These are phyloP conservation scores for Pleurotus pulmonarius DNA, from an alignment of 768 basidiomycete genomes.

Conservation along the genomic window DNA sequence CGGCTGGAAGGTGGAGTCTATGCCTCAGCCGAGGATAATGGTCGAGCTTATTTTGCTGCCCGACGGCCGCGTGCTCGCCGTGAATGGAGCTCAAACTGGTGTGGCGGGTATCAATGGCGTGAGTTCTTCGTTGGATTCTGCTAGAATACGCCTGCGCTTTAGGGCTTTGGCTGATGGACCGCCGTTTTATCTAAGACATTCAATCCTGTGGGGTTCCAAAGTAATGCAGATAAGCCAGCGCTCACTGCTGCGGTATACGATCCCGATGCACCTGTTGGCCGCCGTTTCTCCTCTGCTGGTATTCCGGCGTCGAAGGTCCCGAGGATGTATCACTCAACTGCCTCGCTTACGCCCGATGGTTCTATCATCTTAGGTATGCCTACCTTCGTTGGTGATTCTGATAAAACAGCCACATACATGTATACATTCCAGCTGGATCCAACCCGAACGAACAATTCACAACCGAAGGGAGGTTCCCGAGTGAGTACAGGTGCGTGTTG, in stretches of 20 bases:
- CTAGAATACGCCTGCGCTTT: too few relatives aligned
- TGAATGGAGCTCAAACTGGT: slow-evolving; percentile 40
- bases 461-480: slow-evolving; percentile 21
- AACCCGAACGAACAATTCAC: slow-evolving; percentile 36
- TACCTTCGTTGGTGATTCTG: neutral
- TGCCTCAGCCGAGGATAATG: slow-evolving; percentile 38
- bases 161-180: too few relatives aligned
- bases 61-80: slow-evolving; percentile 36
- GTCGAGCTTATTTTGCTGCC: slow-evolving; percentile 33
- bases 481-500: slow-evolving; percentile 27
- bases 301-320: slow-evolving; percentile 26
- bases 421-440: slow-evolving; percentile 31
- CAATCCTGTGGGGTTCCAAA: slow-evolving; percentile 1
- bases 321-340: slow-evolving; percentile 31
- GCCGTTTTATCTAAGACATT: slow-evolving; percentile 24
- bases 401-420: neutral
- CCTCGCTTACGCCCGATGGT: slow-evolving; percentile 25
- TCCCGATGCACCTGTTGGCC: slow-evolving; percentile 21
- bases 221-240: slow-evolving; percentile 34
- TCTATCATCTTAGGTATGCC: slow-evolving; percentile 22
- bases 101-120: slow-evolving; percentile 35
- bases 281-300: slow-evolving; percentile 25
- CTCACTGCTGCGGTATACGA: slow-evolving; percentile 28
- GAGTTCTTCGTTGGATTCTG: too few relatives aligned
- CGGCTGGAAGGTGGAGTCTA: slow-evolving; percentile 44